Conservation (phyloP, 2,329 filamentous ascomycete species). For the Thelonectria blattea region DNA sequence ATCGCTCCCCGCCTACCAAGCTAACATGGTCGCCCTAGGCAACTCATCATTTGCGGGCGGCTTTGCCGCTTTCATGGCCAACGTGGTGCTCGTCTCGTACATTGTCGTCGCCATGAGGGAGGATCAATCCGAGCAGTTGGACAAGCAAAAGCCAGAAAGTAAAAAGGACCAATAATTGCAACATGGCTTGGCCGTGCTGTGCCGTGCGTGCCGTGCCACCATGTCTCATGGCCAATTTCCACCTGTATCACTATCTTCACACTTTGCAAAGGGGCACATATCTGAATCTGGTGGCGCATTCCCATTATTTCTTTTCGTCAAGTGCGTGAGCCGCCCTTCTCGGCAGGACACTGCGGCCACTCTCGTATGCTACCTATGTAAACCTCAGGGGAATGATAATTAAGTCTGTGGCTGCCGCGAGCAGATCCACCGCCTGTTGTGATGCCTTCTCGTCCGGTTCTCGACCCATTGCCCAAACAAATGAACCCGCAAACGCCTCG, state of each 20-base stretch:
- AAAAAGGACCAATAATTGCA: slow-evolving; percentile 56
- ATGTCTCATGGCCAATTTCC: neutral
- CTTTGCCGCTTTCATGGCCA: slow-evolving; percentile 86
- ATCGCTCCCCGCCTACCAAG: neutral
- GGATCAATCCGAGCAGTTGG: slow-evolving; percentile 64
- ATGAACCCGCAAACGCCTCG: slow-evolving; percentile 36
- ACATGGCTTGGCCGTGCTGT: slow-evolving; percentile 4
- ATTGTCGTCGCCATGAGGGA: slow-evolving; percentile 91
- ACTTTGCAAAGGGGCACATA: neutral
- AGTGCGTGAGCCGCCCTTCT: slow-evolving; percentile 19
- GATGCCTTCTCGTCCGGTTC: slow-evolving; percentile 20
- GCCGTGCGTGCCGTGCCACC: neutral
- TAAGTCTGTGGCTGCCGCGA: slow-evolving; percentile 32
- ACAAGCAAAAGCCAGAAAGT: slow-evolving; percentile 50
- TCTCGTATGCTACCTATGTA: slow-evolving; percentile 38
- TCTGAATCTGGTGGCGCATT: slow-evolving; percentile 13
- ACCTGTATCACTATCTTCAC: slow-evolving; percentile 1
- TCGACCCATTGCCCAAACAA: slow-evolving; percentile 27
- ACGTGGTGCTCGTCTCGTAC: slow-evolving; percentile 89
- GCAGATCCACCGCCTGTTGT: slow-evolving; percentile 31
- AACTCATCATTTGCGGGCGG: slow-evolving; percentile 89
- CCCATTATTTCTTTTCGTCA: slow-evolving; percentile 29
- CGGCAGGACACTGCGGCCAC: slow-evolving; percentile 27
- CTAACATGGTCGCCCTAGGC: slow-evolving; percentile 56
- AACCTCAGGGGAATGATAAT: slow-evolving; percentile 33